phyloP scores from a whole-genome alignment of 2,329 filamentous ascomycete genomes.

The Xylariales sp. region DNA sequence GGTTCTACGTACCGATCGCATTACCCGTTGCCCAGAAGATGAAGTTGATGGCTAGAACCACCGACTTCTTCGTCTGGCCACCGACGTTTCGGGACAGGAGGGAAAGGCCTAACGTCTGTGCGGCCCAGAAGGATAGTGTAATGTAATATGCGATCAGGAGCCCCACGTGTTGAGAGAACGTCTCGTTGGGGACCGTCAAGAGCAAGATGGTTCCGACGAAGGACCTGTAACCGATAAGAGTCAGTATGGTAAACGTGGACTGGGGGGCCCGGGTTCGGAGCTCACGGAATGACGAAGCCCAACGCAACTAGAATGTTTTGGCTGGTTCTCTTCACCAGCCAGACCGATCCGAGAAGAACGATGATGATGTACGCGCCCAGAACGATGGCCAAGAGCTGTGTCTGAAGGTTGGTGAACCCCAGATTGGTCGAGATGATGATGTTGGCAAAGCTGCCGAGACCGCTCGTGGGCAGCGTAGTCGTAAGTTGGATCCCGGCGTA shows the following conservation, averaged over 20 bases:
- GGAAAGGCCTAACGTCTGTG: slow-evolving; percentile 73
- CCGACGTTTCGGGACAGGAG: slow-evolving; percentile 77
- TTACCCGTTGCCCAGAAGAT: slow-evolving; percentile 77
- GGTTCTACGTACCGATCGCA: slow-evolving; percentile 63
- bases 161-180: slow-evolving; percentile 69
- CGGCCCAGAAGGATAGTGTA: slow-evolving; percentile 81
- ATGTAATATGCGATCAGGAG: slow-evolving; percentile 81
- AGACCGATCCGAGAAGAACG: slow-evolving; percentile 73
- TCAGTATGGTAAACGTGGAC: background rate
- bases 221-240: slow-evolving; percentile 59
- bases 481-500: slow-evolving; percentile 75
- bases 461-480: slow-evolving; percentile 78
- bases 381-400: slow-evolving; percentile 80
- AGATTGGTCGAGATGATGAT: slow-evolving; percentile 77
- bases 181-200: slow-evolving; percentile 73
- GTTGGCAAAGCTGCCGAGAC: slow-evolving; percentile 78
- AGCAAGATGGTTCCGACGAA: slow-evolving; percentile 78
- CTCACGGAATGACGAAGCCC: slow-evolving; percentile 73
- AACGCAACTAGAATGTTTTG: slow-evolving; percentile 77
- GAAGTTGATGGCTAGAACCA: slow-evolving; percentile 76
- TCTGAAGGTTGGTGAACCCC: slow-evolving; percentile 72
- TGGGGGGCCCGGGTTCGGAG: slow-evolving; percentile 23
- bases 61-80: slow-evolving; percentile 78
- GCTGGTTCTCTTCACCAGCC: slow-evolving; percentile 73
- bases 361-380: slow-evolving; percentile 79